Conservation (phyloP, 768 basidiomycete genomes). For the Serendipita sp. region DNA sequence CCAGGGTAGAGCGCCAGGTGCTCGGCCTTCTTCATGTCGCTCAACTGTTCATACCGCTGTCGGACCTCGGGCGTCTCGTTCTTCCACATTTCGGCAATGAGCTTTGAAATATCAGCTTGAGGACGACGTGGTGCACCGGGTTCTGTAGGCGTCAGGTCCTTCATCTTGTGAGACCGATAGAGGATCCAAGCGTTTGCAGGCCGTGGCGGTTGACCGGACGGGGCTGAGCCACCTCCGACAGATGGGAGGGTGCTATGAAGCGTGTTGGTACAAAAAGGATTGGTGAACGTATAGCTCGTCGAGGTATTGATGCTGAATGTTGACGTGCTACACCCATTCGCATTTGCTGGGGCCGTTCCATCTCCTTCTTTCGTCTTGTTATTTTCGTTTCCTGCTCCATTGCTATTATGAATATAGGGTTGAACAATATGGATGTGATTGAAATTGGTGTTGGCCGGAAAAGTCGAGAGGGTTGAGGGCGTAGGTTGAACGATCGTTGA, state of each 20-base stretch:
- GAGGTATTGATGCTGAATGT: constrained; percentile 4
- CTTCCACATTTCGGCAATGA: constrained; percentile 51
- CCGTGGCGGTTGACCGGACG: constrained; percentile 27
- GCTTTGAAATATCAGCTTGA: constrained; percentile 50
- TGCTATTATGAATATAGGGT: not conserved
- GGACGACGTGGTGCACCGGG: constrained; percentile 25
- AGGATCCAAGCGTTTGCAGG: constrained; percentile 77
- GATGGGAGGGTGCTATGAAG: not conserved
- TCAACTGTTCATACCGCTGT: not conserved
- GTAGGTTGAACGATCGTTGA: not conserved
- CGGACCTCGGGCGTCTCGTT: constrained; percentile 33
- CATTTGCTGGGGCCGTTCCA: not conserved
- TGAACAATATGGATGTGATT: constrained; percentile 5
- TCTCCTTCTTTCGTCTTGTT: not conserved
- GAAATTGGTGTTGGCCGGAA: not conserved
- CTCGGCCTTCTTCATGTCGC: constrained; percentile 27
- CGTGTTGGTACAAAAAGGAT: not conserved
- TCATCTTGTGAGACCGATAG: constrained; percentile 49
- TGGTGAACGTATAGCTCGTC: not conserved
- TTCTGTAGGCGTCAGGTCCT: constrained; percentile 24
- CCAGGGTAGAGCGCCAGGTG: constrained; percentile 37
- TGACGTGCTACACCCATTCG: not conserved
- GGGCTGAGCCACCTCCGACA: not conserved
- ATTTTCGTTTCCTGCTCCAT: not conserved
- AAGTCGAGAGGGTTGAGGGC: not conserved